A percentile compares a stretch with the other conserved stretches of the same genome.
phyloP scores from a whole-genome alignment of 257 asterid species.

The Vinca minor region DNA sequence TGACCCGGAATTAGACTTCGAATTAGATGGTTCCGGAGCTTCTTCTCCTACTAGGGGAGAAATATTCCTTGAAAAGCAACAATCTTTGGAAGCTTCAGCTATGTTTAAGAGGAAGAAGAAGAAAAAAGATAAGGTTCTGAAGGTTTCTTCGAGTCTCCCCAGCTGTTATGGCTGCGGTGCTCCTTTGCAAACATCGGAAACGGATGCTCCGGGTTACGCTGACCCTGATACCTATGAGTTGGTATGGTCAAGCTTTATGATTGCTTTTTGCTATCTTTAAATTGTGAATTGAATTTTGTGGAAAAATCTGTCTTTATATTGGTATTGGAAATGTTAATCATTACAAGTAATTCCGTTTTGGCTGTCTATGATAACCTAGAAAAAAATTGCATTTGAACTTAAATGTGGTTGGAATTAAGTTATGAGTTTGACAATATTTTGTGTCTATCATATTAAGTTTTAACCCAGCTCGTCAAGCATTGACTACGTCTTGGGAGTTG shows the following conservation, averaged over 20 bases:
- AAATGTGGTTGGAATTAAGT: neutral
- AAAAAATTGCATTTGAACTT: neutral
- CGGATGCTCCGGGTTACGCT: slow-evolving; percentile 67
- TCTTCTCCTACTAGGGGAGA: slow-evolving; percentile 84
- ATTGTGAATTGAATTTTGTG: neutral
- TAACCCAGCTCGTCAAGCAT: too few relatives aligned
- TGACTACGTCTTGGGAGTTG: too few relatives aligned
- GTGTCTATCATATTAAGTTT: too few relatives aligned
- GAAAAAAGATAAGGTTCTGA: slow-evolving; percentile 34
- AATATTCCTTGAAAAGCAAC: slow-evolving; percentile 54
- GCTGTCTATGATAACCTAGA: neutral
- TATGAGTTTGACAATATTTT: neutral
- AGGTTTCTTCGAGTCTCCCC: slow-evolving; percentile 29
- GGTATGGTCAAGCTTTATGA: slow-evolving; percentile 16
- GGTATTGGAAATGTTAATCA: neutral
- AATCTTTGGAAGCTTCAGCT: slow-evolving; percentile 37
- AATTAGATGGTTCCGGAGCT: slow-evolving; percentile 65
- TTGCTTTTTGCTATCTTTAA: neutral
- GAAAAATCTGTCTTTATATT: neutral
- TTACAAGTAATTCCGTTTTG: neutral
- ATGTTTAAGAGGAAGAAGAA: slow-evolving; percentile 32
- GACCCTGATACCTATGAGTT: slow-evolving; percentile 35
- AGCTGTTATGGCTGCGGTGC: slow-evolving; percentile 96
- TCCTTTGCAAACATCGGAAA: slow-evolving; percentile 59
- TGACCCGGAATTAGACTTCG: slow-evolving; percentile 22